phyloP scores from a whole-genome alignment of 2,329 filamentous ascomycete species.

The Rhytidhysteron rufulum region DNA sequence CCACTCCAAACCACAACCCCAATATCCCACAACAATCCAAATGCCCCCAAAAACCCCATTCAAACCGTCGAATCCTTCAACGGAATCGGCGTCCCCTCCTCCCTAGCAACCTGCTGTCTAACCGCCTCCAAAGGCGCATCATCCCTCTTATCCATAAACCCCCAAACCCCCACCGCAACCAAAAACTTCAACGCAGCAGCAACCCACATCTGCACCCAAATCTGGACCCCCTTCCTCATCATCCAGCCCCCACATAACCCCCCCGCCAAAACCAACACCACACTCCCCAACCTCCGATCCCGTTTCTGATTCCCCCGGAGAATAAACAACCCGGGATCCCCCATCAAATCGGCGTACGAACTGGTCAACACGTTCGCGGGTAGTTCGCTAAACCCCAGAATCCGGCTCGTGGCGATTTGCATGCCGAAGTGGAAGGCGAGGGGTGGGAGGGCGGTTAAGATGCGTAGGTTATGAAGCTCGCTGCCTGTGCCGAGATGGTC shows the following conservation, averaged over 20 bases:
- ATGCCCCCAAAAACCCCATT: neutral
- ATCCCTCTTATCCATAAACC: neutral
- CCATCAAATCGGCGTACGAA: slow-evolving; percentile 52
- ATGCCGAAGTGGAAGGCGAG: slow-evolving; percentile 54
- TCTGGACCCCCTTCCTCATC: slow-evolving; percentile 25
- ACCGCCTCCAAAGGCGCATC: neutral
- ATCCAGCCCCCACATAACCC: slow-evolving; percentile 50
- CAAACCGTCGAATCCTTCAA: neutral
- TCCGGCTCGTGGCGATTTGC: slow-evolving; percentile 50
- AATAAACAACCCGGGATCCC: slow-evolving; percentile 48
- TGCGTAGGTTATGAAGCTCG: slow-evolving; percentile 36
- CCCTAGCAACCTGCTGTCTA: neutral
- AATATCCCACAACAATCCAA: neutral
- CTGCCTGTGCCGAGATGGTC: slow-evolving; percentile 34
- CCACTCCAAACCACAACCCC: no score
- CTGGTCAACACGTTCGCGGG: slow-evolving; percentile 56
- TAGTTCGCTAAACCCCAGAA: slow-evolving; percentile 51
- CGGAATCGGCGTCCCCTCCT: neutral
- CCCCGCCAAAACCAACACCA: slow-evolving; percentile 46
- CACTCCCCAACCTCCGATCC: slow-evolving; percentile 45
- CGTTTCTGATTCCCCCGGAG: slow-evolving; percentile 47
- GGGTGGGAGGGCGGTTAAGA: slow-evolving; percentile 39
- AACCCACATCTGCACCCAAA: slow-evolving; percentile 3
- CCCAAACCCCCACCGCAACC: slow-evolving; percentile 1
- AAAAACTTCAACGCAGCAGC: slow-evolving; percentile 3